Evolutionary conservation across 2,329 filamentous ascomycete genomes (phyloP).

Genomic region (Penicillium capsulatum): DNA sequence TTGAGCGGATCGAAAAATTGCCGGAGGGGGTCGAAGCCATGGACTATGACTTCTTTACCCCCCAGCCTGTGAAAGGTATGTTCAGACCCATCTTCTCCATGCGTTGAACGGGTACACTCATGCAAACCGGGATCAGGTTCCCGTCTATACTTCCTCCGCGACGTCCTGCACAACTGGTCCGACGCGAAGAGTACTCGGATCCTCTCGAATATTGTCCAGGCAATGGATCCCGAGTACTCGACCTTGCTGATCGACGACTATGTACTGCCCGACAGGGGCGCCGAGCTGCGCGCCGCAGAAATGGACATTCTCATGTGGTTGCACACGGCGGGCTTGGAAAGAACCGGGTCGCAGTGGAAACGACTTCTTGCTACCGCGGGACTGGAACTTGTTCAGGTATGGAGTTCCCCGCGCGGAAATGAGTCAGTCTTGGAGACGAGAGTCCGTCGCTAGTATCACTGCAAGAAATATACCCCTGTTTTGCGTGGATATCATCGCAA

Average conservation of each 20-base stretch:
- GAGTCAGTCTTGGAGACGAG: slow-evolving; percentile 6
- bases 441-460: slow-evolving; percentile 1
- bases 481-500: too few relatives aligned
- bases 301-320: slow-evolving; percentile 44
- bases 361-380: slow-evolving; percentile 29
- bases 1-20: slow-evolving; percentile 14
- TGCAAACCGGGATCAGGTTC: slow-evolving; percentile 19
- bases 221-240: slow-evolving; percentile 37
- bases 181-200: slow-evolving; percentile 28
- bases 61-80: slow-evolving; percentile 44
- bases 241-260: slow-evolving; percentile 44
- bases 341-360: slow-evolving; percentile 39
- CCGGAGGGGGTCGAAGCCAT: slow-evolving; percentile 27
- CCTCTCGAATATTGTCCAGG: slow-evolving; percentile 23
- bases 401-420: slow-evolving; percentile 8
- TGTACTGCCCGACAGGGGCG: slow-evolving; percentile 34
- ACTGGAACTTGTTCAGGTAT: slow-evolving; percentile 22
- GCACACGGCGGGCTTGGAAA: slow-evolving; percentile 32
- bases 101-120: too few relatives aligned
- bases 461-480: too few relatives aligned
- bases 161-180: slow-evolving; percentile 37
- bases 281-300: slow-evolving; percentile 24
- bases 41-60: slow-evolving; percentile 45
- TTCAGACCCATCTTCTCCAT: neutral
- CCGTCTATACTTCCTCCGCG: slow-evolving; percentile 34